Evolutionary conservation across 257 asterid genomes (phyloP).

Genomic region (Solanum ossicruentum): DNA sequence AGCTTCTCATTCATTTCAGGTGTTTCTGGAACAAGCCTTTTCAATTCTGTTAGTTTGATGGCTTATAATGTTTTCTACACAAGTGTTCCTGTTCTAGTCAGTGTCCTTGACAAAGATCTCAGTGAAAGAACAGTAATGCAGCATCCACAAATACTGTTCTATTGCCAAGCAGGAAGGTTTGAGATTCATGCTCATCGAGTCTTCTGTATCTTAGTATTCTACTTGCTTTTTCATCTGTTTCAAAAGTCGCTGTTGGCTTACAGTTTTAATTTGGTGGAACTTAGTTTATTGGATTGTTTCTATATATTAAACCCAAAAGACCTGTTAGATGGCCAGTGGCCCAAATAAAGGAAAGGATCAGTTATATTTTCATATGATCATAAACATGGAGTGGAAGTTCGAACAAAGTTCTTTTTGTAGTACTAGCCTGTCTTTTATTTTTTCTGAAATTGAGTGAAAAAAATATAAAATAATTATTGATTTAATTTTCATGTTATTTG

Average conservation of each 20-base stretch:
- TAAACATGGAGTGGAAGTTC: not conserved
- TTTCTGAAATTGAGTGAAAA: not conserved
- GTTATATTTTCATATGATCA: not conserved
- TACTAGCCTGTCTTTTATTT: not conserved
- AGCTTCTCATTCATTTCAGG: constrained; percentile 96
- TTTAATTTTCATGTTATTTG: constrained; percentile 8
- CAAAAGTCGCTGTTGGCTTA: not conserved
- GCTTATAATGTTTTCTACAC: constrained; percentile 98
- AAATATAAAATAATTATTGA: not conserved
- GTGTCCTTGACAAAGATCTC: constrained; percentile 93
- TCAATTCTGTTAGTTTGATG: constrained; percentile 93
- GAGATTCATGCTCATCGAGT: constrained; percentile 1
- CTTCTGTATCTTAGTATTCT: constrained; percentile 5
- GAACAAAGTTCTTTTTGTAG: not conserved
- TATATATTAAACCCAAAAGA: not conserved
- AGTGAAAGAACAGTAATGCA: constrained; percentile 90
- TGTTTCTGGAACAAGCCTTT: constrained; percentile 93
- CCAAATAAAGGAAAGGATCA: not conserved
- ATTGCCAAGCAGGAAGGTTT: constrained; percentile 98
- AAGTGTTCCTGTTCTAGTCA: constrained; percentile 81
- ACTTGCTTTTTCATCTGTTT: not conserved
- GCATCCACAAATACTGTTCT: constrained; percentile 90
- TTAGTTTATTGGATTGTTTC: not conserved
- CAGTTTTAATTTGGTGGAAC: constrained; percentile 2
- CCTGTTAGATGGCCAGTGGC: not conserved